Conservation (phyloP, 2,329 filamentous ascomycete genomes). For the Xylariaceae sp. region DNA sequence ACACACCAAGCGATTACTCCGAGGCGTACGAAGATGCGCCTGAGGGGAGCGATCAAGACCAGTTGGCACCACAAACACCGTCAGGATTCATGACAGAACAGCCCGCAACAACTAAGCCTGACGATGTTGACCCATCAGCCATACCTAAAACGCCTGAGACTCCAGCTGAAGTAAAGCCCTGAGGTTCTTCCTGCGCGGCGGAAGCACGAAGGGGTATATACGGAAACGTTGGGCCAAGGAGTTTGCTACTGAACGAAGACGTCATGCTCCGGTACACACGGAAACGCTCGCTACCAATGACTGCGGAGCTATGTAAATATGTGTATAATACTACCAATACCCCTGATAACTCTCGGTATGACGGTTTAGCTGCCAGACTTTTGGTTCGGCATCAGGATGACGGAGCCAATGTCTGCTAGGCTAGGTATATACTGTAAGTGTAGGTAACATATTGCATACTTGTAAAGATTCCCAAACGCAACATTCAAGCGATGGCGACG, state of each 20-base stretch:
- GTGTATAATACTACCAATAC: constrained; percentile 16
- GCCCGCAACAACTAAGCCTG: constrained; percentile 5
- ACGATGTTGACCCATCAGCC: constrained; percentile 14
- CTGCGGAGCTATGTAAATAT: constrained; percentile 19
- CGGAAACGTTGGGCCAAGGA: neutral
- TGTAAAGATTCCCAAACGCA: no score
- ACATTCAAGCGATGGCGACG: no score
- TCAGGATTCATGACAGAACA: constrained; percentile 16
- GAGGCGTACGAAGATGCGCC: constrained; percentile 29
- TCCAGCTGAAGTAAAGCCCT: constrained; percentile 23
- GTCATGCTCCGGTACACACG: constrained; percentile 2
- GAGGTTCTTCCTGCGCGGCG: constrained; percentile 2
- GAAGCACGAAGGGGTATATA: neutral
- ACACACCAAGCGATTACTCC: no score
- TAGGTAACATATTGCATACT: neutral
- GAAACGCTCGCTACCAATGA: neutral
- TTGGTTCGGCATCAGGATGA: neutral
- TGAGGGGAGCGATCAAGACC: constrained; percentile 25
- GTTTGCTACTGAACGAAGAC: neutral
- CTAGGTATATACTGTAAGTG: neutral
- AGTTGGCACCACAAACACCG: constrained; percentile 9
- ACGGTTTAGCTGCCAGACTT: neutral
- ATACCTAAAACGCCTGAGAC: constrained; percentile 15
- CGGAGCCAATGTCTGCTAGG: neutral
- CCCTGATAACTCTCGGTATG: neutral